A percentile compares a stretch with the other conserved stretches of the same genome.
phyloP scores from a whole-genome alignment of 2,329 filamentous ascomycete species.

The Sporothrix dimorphospora region DNA sequence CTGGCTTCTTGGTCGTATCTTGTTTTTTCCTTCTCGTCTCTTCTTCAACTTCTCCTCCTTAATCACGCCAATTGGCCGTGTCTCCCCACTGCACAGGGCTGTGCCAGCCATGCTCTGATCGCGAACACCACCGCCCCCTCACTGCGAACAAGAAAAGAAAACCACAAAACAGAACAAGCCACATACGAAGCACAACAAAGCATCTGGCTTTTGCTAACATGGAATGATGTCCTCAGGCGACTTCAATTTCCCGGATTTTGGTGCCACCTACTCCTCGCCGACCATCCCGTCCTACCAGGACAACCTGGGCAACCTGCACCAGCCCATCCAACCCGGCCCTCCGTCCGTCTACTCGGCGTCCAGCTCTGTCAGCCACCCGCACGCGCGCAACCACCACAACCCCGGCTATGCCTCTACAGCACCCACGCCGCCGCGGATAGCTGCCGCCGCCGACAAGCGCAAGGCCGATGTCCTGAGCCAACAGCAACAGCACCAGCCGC shows the following conservation, averaged over 20 bases:
- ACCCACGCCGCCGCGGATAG: slow-evolving; percentile 38
- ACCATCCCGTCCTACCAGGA: slow-evolving; percentile 52
- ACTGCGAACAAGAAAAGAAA: no score
- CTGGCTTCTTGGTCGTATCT: neutral
- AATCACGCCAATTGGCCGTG: slow-evolving; percentile 21
- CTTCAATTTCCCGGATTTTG: slow-evolving; percentile 60
- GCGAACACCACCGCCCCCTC: neutral
- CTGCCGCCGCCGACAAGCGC: slow-evolving; percentile 47
- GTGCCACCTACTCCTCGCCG: slow-evolving; percentile 54
- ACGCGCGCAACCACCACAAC: slow-evolving; percentile 36
- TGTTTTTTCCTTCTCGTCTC: neutral
- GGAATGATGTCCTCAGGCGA: slow-evolving; percentile 58
- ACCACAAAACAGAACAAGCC: slow-evolving; percentile 14
- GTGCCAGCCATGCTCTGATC: slow-evolving; percentile 28
- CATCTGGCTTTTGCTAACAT: slow-evolving; percentile 45
- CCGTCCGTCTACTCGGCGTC: slow-evolving; percentile 48
- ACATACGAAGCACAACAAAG: neutral
- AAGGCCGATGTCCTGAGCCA: slow-evolving; percentile 47
- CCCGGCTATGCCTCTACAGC: slow-evolving; percentile 37
- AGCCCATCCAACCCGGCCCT: slow-evolving; percentile 58
- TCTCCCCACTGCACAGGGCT: slow-evolving; percentile 32
- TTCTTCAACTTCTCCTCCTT: neutral
- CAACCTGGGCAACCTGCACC: slow-evolving; percentile 45
- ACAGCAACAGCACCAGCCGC: slow-evolving; percentile 37
- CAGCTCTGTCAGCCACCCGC: slow-evolving; percentile 38